Percentiles rank a stretch among this genome's conserved stretches.
These are phyloP conservation scores for Isoetes taiwanensis DNA, from an alignment of 75 land plant genomes.

Conservation along the genomic window DNA sequence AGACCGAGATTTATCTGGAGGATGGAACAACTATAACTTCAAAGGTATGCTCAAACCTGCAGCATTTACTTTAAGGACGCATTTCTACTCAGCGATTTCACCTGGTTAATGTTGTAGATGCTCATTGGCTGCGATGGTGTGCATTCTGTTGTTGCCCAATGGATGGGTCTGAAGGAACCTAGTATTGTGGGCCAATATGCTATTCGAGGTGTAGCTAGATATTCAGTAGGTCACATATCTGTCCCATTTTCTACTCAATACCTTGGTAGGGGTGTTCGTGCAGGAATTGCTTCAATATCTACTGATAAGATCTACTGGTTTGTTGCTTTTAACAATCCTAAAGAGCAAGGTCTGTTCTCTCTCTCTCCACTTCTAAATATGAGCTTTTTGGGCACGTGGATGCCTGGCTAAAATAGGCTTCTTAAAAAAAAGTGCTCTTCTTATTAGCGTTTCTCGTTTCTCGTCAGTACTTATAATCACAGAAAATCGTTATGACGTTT, in stretches of 20 bases:
- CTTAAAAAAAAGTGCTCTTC: background rate
- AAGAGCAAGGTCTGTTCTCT: slow-evolving; percentile 24
- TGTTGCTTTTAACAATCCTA: slow-evolving; percentile 53
- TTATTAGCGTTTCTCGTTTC: background rate
- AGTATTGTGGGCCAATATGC: slow-evolving; percentile 68
- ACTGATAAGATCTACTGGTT: slow-evolving; percentile 81
- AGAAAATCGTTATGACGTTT: no score
- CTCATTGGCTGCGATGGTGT: slow-evolving; percentile 92
- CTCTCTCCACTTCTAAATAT: background rate
- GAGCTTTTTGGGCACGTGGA: no score
- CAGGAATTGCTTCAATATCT: slow-evolving; percentile 69
- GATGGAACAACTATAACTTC: slow-evolving; percentile 26
- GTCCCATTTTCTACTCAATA: slow-evolving; percentile 38
- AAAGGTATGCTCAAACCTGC: slow-evolving; percentile 39
- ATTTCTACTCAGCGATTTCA: no score
- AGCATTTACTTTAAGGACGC: no score
- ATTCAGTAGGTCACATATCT: slow-evolving; percentile 45
- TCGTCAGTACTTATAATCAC: background rate
- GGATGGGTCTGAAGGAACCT: slow-evolving; percentile 81
- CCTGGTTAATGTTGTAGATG: no score
- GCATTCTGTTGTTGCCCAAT: slow-evolving; percentile 61
- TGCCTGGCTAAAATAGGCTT: background rate
- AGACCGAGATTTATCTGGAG: slow-evolving; percentile 20
- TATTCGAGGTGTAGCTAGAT: slow-evolving; percentile 59
- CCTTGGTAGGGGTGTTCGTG: slow-evolving; percentile 76